Evolutionary conservation across 306 rosid genomes (phyloP).

Genomic region (Fagus sylvatica): DNA sequence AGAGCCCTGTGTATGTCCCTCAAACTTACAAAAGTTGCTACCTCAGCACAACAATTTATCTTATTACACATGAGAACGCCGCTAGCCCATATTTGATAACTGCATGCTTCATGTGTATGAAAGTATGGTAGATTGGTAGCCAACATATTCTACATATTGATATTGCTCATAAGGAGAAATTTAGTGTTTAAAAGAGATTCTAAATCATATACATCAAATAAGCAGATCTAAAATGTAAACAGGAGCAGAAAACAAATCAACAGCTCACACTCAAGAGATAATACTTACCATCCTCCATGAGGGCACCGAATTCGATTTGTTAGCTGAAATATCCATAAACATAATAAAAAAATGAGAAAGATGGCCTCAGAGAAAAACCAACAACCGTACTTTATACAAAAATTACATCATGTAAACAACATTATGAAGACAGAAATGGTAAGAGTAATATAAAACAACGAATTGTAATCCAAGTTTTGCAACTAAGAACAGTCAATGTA

Average conservation of each 20-base stretch:
- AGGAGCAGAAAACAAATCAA: background rate
- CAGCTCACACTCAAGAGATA: background rate
- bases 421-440: background rate
- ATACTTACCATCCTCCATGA: conserved; percentile 14
- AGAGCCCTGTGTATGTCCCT: background rate
- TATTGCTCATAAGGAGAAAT: background rate
- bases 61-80: background rate
- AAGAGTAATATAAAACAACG: background rate
- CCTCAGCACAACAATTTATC: background rate
- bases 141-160: background rate
- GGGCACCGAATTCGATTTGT: background rate
- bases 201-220: background rate
- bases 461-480: background rate
- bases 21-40: background rate
- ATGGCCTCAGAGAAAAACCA: background rate
- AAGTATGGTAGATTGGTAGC: background rate
- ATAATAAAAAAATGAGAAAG: background rate
- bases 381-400: background rate
- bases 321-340: conserved; percentile 9
- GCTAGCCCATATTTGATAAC: background rate
- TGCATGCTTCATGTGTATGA: background rate
- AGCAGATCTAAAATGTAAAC: background rate
- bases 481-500: background rate
- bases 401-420: background rate
- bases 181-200: background rate